Conservation (phyloP, 257 asterid species). For the Ballota nigra region DNA sequence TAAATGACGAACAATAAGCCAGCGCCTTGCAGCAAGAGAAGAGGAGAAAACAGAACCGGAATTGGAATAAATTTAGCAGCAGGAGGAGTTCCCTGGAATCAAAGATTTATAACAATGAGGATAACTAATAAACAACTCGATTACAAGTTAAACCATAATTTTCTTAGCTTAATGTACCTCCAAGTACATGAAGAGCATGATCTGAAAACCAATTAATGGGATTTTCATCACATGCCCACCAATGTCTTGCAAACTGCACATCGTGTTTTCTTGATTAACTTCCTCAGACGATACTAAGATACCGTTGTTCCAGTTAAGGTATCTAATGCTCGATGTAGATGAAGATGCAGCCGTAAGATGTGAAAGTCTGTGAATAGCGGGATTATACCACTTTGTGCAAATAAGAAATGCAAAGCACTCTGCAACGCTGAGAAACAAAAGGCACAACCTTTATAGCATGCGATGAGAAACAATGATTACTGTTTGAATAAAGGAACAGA, state of each 20-base stretch:
- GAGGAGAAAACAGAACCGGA: slow-evolving; percentile 75
- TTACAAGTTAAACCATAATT: not conserved
- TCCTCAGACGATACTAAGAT: slow-evolving; percentile 52
- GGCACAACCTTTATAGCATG: slow-evolving; percentile 19
- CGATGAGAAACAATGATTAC: not conserved
- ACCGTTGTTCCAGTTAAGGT: slow-evolving; percentile 54
- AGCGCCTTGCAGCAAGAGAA: slow-evolving; percentile 85
- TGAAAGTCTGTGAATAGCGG: slow-evolving; percentile 79
- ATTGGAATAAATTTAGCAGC: slow-evolving; percentile 68
- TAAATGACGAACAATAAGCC: slow-evolving; percentile 70
- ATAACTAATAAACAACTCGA: not conserved
- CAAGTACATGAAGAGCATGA: slow-evolving; percentile 82
- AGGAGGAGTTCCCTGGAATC: slow-evolving; percentile 82
- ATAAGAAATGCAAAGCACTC: slow-evolving; percentile 91
- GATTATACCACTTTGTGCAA: slow-evolving; percentile 96
- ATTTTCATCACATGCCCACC: slow-evolving; percentile 96
- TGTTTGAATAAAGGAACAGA: slow-evolving; percentile 9
- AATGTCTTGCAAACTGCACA: slow-evolving; percentile 84
- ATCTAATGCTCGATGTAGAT: slow-evolving; percentile 50
- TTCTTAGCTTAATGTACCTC: slow-evolving; percentile 52
- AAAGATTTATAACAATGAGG: slow-evolving; percentile 16
- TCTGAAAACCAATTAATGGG: slow-evolving; percentile 69
- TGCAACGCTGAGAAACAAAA: slow-evolving; percentile 66
- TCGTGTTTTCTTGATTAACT: slow-evolving; percentile 51
- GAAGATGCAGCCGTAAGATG: slow-evolving; percentile 43